Percentiles rank a stretch among this genome's conserved stretches.
phyloP scores from a whole-genome alignment of 192 early-diverging fungal species.

The Gamsiella multidivaricata region DNA sequence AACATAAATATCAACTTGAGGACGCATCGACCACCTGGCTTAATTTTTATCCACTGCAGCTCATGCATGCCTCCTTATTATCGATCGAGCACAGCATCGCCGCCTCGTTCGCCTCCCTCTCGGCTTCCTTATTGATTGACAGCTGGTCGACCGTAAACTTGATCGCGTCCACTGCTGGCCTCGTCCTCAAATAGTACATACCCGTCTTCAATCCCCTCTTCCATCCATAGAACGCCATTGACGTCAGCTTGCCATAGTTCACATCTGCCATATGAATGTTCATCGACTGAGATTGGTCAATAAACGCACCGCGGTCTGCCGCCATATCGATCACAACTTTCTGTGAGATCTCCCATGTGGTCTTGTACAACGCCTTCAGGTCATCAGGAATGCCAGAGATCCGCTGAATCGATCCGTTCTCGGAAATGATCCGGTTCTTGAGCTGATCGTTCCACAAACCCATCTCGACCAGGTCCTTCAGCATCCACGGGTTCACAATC shows the following conservation, averaged over 20 bases:
- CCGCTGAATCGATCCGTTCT: conserved; percentile 88
- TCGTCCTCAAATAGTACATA: conserved; percentile 97
- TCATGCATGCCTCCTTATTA: conserved; percentile 93
- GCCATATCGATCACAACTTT: conserved; percentile 93
- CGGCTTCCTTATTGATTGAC: conserved; percentile 68
- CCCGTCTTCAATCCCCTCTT: conserved; percentile 98
- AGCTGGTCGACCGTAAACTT: conserved; percentile 96
- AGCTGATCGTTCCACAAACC: conserved; percentile 93
- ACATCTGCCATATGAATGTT: conserved; percentile 97
- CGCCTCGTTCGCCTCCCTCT: conserved; percentile 63
- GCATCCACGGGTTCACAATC: conserved; percentile 95
- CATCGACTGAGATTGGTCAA: conserved; percentile 96
- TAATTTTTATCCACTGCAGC: conserved; percentile 86
- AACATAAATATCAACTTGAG: too few species aligned
- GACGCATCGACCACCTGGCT: too few species aligned
- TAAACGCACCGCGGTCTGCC: conserved; percentile 95
- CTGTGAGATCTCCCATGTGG: conserved; percentile 95
- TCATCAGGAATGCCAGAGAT: conserved; percentile 83
- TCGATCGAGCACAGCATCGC: conserved; percentile 90
- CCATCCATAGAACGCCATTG: conserved; percentile 99
- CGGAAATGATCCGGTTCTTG: conserved; percentile 94
- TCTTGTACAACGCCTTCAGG: conserved; percentile 97
- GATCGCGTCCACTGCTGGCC: conserved; percentile 97
- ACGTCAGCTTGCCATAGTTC: conserved; percentile 93
- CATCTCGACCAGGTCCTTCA: conserved; percentile 94